phyloP scores from a whole-genome alignment of 495 filamentous ascomycete species.

The Podospora didyma region DNA sequence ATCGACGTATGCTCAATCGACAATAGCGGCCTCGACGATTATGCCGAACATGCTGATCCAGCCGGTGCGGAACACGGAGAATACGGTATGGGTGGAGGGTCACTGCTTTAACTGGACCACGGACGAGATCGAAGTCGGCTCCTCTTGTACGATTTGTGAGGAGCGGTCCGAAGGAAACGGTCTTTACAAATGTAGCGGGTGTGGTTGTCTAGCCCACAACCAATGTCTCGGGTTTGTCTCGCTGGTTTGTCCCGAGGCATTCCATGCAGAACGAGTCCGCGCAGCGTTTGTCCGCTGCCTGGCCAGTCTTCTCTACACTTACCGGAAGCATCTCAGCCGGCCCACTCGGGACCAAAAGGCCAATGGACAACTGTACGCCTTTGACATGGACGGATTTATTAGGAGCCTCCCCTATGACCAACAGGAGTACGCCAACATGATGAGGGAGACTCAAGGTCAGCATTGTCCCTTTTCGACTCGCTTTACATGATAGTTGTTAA shows the following conservation, averaged over 20 bases:
- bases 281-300: slow-evolving; percentile 93
- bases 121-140: slow-evolving; percentile 66
- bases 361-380: slow-evolving; percentile 79
- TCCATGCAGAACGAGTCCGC: slow-evolving; percentile 83
- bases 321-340: slow-evolving; percentile 75
- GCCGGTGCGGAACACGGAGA: slow-evolving; percentile 81
- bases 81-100: slow-evolving; percentile 86
- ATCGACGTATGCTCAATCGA: slow-evolving; percentile 93
- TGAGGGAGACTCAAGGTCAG: slow-evolving; percentile 91
- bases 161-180: slow-evolving; percentile 81
- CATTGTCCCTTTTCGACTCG: background rate
- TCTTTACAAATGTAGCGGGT: slow-evolving; percentile 80
- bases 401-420: slow-evolving; percentile 87
- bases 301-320: slow-evolving; percentile 92
- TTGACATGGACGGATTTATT: slow-evolving; percentile 92
- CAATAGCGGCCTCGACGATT: slow-evolving; percentile 94
- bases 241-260: slow-evolving; percentile 83
- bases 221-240: slow-evolving; percentile 78
- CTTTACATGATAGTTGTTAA: slow-evolving; percentile 3
- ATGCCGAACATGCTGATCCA: slow-evolving; percentile 88
- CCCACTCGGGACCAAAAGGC: slow-evolving; percentile 81
- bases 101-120: slow-evolving; percentile 78
- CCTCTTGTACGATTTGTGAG: slow-evolving; percentile 80
- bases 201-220: slow-evolving; percentile 71
- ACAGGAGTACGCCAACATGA: slow-evolving; percentile 78